Base-by-base conservation (phyloP, 2,329 filamentous ascomycete species). In the Alternaria hordeiaustralica region DNA sequence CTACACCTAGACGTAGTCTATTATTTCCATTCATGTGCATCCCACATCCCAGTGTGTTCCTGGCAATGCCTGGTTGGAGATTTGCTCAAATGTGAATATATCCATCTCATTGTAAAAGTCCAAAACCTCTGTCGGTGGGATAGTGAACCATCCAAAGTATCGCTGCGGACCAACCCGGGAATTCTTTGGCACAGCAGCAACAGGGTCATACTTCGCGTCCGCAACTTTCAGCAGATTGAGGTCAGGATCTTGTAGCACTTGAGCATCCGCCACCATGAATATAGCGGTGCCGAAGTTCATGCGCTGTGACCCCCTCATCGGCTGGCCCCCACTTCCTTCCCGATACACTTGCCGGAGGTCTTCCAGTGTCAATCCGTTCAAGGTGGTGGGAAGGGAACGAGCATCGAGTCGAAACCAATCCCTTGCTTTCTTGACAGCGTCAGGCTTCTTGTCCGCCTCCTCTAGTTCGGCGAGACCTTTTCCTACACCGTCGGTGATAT, bases 231-330 rank as follows among this genome's bases (percentile, higher is more conserved):
- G 1, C 2, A 58, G 23, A 2, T 9, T n/a, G n/a, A 51, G n/a
- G 2, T 51, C 13, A 30, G 30, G 33, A 18, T 58, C 33, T 30
- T 49, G 25, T 49, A 56, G 54, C 41, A 56, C 43, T 8, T 46
- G 5, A 13, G 54, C 18, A 30, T 56, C 41, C n/a, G 43, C 41
- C 2, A 33, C 7, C 18, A 56, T 18, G 2, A 56, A 46, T 12
- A 56, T 30, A 10, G 12, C 3, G 4, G 3, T 25, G 2, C 5
- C 5, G 23, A n/a, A 30, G n/a, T 54, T 54, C 10, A 11, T 23
- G 4, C 5, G 0, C 18, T 56, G 26, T 15, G 5, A 2, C n/a
- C 15, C 25, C 0, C 25, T 33, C 54, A 56, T 47, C 26, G 26
- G 43, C 5, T 47, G 12, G 6, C 54, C 43, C 8, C 41, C 41